These are phyloP conservation scores for Suillus fuscotomentosus DNA, from an alignment of 768 basidiomycete genomes.

Conservation along the genomic window DNA sequence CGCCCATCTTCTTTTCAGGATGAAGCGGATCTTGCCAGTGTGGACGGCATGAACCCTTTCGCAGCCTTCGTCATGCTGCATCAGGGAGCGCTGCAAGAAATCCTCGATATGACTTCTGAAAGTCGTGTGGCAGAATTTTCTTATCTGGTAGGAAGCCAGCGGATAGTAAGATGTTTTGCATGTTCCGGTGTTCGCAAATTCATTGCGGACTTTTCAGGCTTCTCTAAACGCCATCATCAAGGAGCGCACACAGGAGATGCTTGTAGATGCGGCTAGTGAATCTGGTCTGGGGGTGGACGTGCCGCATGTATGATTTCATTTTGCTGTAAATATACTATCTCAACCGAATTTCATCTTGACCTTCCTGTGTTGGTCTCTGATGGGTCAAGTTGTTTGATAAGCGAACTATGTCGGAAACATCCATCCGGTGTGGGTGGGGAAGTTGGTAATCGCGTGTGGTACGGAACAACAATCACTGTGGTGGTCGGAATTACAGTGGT, in stretches of 20 bases:
- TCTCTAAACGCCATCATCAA: conserved; percentile 37
- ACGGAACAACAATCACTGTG: too few relatives aligned
- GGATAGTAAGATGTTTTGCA: conserved; percentile 45
- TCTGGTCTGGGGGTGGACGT: conserved; percentile 1
- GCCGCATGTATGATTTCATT: neutral
- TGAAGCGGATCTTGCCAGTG: conserved; percentile 54
- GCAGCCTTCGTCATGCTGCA: conserved; percentile 64
- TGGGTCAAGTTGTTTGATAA: neutral
- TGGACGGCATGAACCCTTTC: conserved; percentile 68
- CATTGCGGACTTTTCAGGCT: conserved; percentile 19
- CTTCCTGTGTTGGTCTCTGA: neutral
- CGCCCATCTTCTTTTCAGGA: conserved; percentile 38
- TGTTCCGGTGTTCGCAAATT: conserved; percentile 9
- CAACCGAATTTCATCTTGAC: too few relatives aligned
- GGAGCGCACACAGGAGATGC: conserved; percentile 32
- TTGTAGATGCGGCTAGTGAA: conserved; percentile 13
- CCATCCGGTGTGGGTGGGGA: neutral
- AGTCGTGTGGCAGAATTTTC: conserved; percentile 46
- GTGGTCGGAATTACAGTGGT: neutral
- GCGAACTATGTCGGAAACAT: too few relatives aligned
- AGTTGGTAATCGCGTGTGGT: neutral
- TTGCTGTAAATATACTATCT: neutral
- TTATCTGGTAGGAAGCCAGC: conserved; percentile 44
- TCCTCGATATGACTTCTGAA: conserved; percentile 51
- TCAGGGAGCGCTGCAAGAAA: conserved; percentile 50